phyloP scores from a whole-genome alignment of 179 eudicot species.

The Spinacia oleracea region DNA sequence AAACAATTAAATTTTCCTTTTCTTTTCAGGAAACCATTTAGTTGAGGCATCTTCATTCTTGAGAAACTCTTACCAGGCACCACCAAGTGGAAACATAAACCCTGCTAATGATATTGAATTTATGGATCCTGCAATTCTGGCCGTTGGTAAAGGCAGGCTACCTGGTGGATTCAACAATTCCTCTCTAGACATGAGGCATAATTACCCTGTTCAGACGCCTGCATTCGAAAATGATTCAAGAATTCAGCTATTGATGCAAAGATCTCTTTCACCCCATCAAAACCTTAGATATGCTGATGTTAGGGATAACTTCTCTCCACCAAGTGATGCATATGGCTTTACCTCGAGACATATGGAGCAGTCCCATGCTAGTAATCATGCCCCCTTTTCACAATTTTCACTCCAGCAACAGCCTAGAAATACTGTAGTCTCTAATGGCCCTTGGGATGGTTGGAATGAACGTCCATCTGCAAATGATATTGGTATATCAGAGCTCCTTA shows the following conservation, averaged over 20 bases:
- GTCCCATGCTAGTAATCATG: constrained; percentile 44
- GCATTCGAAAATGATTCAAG: constrained; percentile 58
- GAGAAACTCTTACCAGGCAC: constrained; percentile 59
- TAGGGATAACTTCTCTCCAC: constrained; percentile 46
- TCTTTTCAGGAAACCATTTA: constrained; percentile 58
- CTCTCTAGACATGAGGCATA: constrained; percentile 47
- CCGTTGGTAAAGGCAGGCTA: constrained; percentile 87
- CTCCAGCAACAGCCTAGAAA: constrained; percentile 56
- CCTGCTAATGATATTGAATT: constrained; percentile 68
- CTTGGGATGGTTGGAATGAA: constrained; percentile 83
- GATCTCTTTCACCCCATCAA: constrained; percentile 46
- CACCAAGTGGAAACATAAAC: constrained; percentile 40
- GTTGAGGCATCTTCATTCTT: constrained; percentile 50
- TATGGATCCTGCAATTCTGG: constrained; percentile 94
- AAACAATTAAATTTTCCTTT: not conserved
- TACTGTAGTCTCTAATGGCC: constrained; percentile 56
- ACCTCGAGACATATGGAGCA: constrained; percentile 66
- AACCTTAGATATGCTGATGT: constrained; percentile 51
- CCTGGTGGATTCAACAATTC: constrained; percentile 52
- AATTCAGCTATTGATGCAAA: constrained; percentile 55
- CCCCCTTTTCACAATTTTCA: constrained; percentile 55
- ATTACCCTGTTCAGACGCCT: constrained; percentile 46
- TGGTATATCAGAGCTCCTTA: constrained; percentile 66
- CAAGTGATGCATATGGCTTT: constrained; percentile 54
- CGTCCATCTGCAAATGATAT: constrained; percentile 51